Base-by-base conservation (phyloP, 345 rosid species). In the Nasturtium officinale region DNA sequence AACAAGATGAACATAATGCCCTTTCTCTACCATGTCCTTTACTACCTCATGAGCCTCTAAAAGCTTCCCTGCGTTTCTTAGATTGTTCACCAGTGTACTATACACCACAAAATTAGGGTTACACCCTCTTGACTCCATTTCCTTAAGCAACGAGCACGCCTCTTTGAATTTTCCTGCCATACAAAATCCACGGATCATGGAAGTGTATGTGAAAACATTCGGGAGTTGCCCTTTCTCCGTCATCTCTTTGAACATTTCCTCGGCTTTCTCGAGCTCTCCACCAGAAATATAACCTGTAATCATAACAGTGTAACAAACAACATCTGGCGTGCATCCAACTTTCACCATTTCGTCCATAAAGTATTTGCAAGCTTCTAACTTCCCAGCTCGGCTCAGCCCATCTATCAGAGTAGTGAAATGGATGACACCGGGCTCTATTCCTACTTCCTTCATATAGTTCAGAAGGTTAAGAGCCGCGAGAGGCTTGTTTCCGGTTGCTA, bases 321-420 rank as follows among this genome's bases (percentile, higher is more conserved):
- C 93, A 59, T 95, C 97, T 0, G 92, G 97, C 18, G 52, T 60
- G 77, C 90, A 87, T 4, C 97, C 89, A 53, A 72, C 79, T 77
- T 82, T 88, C 63, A 78, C 67, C 96, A 88, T 87, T 77, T 88
- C 90, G 60, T 91, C 85, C 32, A 88, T 91, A 81, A 91, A 89
- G 67, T 86, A 84, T 42, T 84, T 62, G 84, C 96, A 95, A 58
- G 86, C 96, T 52, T 88, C 96, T 56, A 91, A 74, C 83, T 91
- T 90, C 69, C 99, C 96, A 10, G 91, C 96, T 55, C 96, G 83
- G 71, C 99, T 87, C 53, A 95, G 65, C 59, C 96, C 97, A 64
- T 95, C 97, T 54, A 91, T 87, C 79, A 95, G 77, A 10, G 93
- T 91, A 9, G 97, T 89, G 81, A 81, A 86, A 82, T 91, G 97